A percentile compares a stretch with the other conserved stretches of the same genome.
phyloP scores from a whole-genome alignment of 1,284 basidiomycete species.

The Ganoderma meredithae region DNA sequence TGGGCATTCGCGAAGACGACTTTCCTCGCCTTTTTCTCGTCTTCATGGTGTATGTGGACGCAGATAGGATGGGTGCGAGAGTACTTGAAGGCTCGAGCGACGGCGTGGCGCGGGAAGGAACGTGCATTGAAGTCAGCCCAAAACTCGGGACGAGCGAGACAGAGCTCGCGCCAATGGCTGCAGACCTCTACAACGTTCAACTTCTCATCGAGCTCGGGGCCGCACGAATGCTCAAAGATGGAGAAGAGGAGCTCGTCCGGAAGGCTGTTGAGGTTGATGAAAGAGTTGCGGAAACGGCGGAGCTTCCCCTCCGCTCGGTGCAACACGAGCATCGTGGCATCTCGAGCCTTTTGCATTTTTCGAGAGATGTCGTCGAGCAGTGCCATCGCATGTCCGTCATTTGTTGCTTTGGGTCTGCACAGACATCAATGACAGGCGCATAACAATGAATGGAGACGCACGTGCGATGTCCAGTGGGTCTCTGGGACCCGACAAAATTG shows the following conservation, averaged over 20 bases:
- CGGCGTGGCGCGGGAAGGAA: not conserved
- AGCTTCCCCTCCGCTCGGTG: constrained; percentile 6
- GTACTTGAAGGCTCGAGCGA: constrained; percentile 7
- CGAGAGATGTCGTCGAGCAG: not conserved
- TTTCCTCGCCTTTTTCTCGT: not conserved
- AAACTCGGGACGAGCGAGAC: not conserved
- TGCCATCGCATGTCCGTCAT: not conserved
- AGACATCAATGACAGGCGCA: not conserved
- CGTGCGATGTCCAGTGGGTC: constrained; percentile 1
- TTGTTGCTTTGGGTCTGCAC: not conserved
- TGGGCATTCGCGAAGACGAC: constrained; percentile 2
- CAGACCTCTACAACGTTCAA: constrained; percentile 7
- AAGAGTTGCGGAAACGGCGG: constrained; percentile 4
- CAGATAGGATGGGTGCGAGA: not conserved
- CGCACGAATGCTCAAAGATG: not conserved
- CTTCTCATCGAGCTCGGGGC: not conserved
- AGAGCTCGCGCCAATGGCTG: constrained; percentile 8
- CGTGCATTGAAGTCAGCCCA: constrained; percentile 7
- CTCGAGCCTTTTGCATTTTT: not conserved
- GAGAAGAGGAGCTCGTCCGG: constrained; percentile 6
- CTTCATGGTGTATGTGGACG: not conserved
- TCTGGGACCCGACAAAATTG: not conserved
- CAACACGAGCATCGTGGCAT: not conserved
- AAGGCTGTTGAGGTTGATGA: constrained; percentile 7
- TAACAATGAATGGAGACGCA: constrained; percentile 2